Evolutionary conservation across 768 basidiomycete genomes (phyloP).

Genomic region (Suillus weaverae): DNA sequence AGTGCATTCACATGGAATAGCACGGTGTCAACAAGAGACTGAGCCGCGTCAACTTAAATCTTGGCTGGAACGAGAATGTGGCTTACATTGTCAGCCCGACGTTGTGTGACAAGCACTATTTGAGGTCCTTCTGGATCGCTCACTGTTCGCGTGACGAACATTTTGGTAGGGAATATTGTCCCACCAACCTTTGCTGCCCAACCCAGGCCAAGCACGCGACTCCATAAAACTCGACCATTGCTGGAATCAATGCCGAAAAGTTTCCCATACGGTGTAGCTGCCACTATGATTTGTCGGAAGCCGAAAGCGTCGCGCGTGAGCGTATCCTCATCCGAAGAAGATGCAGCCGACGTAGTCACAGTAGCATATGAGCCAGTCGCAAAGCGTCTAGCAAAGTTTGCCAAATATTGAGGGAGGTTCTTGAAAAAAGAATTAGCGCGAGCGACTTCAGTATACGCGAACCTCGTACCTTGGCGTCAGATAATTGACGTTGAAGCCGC

Average conservation of each 20-base stretch:
- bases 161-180: constrained; percentile 54
- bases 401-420: constrained; percentile 70
- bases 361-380: constrained; percentile 65
- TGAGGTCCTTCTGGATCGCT: constrained; percentile 49
- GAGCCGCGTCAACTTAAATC: neutral
- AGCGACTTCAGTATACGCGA: neutral
- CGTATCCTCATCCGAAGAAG: constrained; percentile 32
- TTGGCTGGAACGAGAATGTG: neutral
- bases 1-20: constrained; percentile 75
- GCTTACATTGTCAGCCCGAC: constrained; percentile 62
- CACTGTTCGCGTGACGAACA: constrained; percentile 54
- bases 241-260: constrained; percentile 81
- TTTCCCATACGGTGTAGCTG: constrained; percentile 70
- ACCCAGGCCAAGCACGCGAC: constrained; percentile 70
- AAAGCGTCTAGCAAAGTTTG: constrained; percentile 70
- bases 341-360: constrained; percentile 28
- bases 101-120: constrained; percentile 62
- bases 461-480: constrained; percentile 53
- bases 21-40: constrained; percentile 70
- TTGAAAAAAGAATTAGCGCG: constrained; percentile 24
- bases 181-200: constrained; percentile 62
- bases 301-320: constrained; percentile 79
- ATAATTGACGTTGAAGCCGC: constrained; percentile 56
- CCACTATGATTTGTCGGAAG: constrained; percentile 80
- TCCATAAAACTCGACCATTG: constrained; percentile 80